Percentiles rank a stretch among this genome's conserved stretches.
These are phyloP conservation scores for Circinella minor DNA, from an alignment of 371 early-diverging fungal genomes.

Conservation along the genomic window DNA sequence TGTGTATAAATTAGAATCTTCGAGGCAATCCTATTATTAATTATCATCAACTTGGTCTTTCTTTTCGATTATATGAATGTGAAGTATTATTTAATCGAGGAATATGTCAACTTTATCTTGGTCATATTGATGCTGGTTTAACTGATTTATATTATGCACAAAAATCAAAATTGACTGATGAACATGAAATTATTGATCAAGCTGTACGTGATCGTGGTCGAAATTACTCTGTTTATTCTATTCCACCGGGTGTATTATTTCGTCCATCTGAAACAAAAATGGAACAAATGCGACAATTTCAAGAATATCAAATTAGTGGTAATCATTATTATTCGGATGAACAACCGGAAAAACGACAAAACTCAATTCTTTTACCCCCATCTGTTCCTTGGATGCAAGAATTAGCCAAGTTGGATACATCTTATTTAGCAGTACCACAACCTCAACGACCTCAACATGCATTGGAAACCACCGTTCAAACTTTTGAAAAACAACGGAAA, in stretches of 20 bases:
- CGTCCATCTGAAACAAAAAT: slow-evolving; percentile 80
- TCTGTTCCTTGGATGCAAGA: slow-evolving; percentile 8
- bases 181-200: slow-evolving; percentile 74
- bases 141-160: slow-evolving; percentile 79
- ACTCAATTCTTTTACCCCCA: not conserved
- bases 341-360: slow-evolving; percentile 3
- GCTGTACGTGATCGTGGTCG: slow-evolving; percentile 74
- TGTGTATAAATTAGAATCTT: slow-evolving; percentile 57
- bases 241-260: slow-evolving; percentile 80
- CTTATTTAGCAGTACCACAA: not conserved
- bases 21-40: slow-evolving; percentile 92
- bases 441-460: not conserved
- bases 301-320: slow-evolving; percentile 15
- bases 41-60: slow-evolving; percentile 92
- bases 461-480: not conserved
- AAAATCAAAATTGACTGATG: slow-evolving; percentile 67
- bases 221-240: slow-evolving; percentile 75
- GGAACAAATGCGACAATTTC: slow-evolving; percentile 30
- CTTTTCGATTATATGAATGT: slow-evolving; percentile 84
- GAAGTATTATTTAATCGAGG: slow-evolving; percentile 92
- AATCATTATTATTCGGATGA: slow-evolving; percentile 20
- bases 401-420: not conserved
- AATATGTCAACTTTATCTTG: slow-evolving; percentile 79
- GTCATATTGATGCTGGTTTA: slow-evolving; percentile 71
- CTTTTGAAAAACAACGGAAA: not conserved